Conservation (phyloP, 2,329 filamentous ascomycete genomes). For the Rutstroemia sydowiana region DNA sequence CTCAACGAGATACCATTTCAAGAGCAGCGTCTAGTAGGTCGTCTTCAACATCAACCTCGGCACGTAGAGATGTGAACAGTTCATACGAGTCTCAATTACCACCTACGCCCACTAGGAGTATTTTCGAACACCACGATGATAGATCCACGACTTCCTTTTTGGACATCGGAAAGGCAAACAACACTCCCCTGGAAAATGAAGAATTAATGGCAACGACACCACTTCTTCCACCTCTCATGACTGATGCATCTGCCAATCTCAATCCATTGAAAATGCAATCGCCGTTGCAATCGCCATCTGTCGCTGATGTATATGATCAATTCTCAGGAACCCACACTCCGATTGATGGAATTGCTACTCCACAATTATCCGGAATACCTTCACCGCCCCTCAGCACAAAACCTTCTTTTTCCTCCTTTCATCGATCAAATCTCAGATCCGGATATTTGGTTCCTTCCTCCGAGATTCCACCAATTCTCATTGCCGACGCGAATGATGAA, state of each 20-base stretch:
- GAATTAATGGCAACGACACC: conserved; percentile 70
- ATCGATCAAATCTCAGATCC: conserved; percentile 36
- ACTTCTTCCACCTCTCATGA: conserved; percentile 74
- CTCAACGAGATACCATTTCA: conserved; percentile 34
- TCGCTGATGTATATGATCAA: conserved; percentile 46
- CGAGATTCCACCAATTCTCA: conserved; percentile 57
- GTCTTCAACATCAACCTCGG: conserved; percentile 64
- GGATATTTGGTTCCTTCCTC: conserved; percentile 41
- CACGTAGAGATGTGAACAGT: conserved; percentile 39
- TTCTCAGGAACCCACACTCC: conserved; percentile 38
- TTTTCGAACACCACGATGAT: conserved; percentile 50
- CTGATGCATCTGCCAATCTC: conserved; percentile 36
- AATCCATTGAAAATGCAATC: conserved; percentile 57
- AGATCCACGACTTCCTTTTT: conserved; percentile 38
- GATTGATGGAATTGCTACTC: conserved; percentile 34
- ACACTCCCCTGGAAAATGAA: conserved; percentile 43
- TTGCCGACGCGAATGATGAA: conserved; percentile 64
- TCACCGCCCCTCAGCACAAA: conserved; percentile 72
- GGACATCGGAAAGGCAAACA: conserved; percentile 46
- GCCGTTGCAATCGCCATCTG: conserved; percentile 77
- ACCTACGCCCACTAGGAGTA: conserved; percentile 55
- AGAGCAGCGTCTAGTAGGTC: conserved; percentile 66
- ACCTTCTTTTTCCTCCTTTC: conserved; percentile 71
- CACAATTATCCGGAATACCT: conserved; percentile 41
- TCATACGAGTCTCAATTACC: conserved; percentile 45